These are phyloP conservation scores for Paramecium biaurelia DNA, from an alignment of 73 alveolate genomes.

Conservation along the genomic window DNA sequence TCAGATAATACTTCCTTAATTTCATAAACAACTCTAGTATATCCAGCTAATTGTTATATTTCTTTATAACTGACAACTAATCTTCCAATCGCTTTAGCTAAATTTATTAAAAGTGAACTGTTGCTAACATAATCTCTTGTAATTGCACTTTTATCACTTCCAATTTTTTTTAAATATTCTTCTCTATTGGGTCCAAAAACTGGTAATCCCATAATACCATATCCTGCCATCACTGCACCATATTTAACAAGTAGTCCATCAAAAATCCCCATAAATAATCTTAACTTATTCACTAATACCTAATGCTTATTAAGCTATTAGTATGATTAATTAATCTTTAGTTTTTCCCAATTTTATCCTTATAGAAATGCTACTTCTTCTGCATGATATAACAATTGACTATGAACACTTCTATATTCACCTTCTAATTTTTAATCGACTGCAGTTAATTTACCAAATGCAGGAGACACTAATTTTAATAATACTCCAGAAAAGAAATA, in stretches of 20 bases:
- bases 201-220: constrained; percentile 91
- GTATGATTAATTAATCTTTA: constrained; percentile 71
- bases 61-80: constrained; percentile 91
- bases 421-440: constrained; percentile 83
- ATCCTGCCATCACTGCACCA: constrained; percentile 95
- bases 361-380: constrained; percentile 91
- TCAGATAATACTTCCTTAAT: constrained; percentile 85
- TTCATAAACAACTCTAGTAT: constrained; percentile 83
- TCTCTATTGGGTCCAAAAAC: constrained; percentile 88
- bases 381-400: constrained; percentile 79
- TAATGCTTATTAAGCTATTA: constrained; percentile 70
- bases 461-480: constrained; percentile 84
- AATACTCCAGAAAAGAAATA: constrained; percentile 82
- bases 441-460: constrained; percentile 88
- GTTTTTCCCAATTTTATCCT: constrained; percentile 83
- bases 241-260: constrained; percentile 91
- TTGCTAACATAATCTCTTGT: constrained; percentile 92
- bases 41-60: constrained; percentile 88
- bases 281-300: constrained; percentile 50
- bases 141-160: constrained; percentile 62
- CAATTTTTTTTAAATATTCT: constrained; percentile 70
- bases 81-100: constrained; percentile 94
- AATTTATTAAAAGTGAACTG: constrained; percentile 84
- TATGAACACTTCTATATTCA: constrained; percentile 82
- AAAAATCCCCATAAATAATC: constrained; percentile 90